Base-by-base conservation (phyloP, 148 eudicot genomes). In the Heliosperma pusillum region DNA sequence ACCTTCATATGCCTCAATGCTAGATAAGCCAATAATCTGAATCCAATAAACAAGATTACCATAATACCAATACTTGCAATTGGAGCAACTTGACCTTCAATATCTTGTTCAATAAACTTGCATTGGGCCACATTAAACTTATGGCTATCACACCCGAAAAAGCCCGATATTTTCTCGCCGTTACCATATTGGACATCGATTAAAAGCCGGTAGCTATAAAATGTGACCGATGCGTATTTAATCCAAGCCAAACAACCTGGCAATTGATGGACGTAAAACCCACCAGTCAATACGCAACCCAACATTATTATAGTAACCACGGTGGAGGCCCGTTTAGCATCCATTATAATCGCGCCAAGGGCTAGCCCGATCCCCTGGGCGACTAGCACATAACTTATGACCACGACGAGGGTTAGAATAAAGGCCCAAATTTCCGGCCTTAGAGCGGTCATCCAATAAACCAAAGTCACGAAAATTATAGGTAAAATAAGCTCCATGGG, bases 401-500 rank as follows among this genome's bases (percentile, higher is more conserved):
- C 64, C 5, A 95, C 85, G 4, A 73, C n/a, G 7, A 92, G 69
- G 15, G 96, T 88, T 26, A 83, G 24, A 0, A 89, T 25, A 53
- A 92, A 95, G 24, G 91, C 79, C 55, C 81, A 80, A 3, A 87
- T 2, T 1, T 90, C 88, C 0, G 91, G 86, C 66, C 82, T 90
- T 10, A 95, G 80, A 58, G 90, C 91, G 0, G 89, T 75, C 98
- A 92, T 95, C 96, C 96, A 92, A 40, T 95, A 95, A 0, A 82
- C 82, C 25, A 95, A 70, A 13, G 87, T 81, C 19, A 92, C 52
- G 74, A 92, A 95, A 4, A 89, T 22, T 1, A 86, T 83, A 0
- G 99, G 99, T 3, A 95, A 85, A 50, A 92, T 85, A 13, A 95
- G 91, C 82, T 95, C 99, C 99, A 95, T 88, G 0, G 97, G 99